These are phyloP conservation scores for Saturnispora bothae DNA, from an alignment of 805 yeast genomes.

Conservation along the genomic window DNA sequence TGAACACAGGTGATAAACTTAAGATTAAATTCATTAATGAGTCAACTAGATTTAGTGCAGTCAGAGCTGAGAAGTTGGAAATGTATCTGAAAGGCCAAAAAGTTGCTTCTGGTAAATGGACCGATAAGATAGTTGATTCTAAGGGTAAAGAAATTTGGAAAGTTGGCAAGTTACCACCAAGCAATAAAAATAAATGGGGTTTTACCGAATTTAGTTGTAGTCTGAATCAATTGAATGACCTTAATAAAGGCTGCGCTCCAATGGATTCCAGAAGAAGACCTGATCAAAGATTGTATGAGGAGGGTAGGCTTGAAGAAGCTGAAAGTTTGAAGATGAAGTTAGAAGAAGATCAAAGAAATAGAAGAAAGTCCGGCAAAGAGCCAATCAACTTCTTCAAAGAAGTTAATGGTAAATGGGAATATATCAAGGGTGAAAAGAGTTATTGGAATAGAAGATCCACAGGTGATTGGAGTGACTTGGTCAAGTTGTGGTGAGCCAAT, in stretches of 20 bases:
- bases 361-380: constrained; percentile 44
- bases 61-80: constrained; percentile 61
- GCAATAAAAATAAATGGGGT: constrained; percentile 63
- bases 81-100: constrained; percentile 31
- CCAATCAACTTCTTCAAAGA: constrained; percentile 54
- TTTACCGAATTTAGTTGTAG: constrained; percentile 76
- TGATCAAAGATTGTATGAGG: constrained; percentile 64
- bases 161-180: constrained; percentile 51
- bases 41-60: constrained; percentile 79
- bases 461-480: constrained; percentile 48
- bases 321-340: constrained; percentile 56
- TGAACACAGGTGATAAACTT: constrained; percentile 56
- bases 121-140: constrained; percentile 45
- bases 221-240: constrained; percentile 63
- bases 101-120: constrained; percentile 70
- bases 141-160: constrained; percentile 51
- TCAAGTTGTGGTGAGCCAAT: constrained; percentile 53
- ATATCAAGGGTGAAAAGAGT: constrained; percentile 45
- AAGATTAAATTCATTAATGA: constrained; percentile 58
- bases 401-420: constrained; percentile 37
- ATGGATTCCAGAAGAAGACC: constrained; percentile 89
- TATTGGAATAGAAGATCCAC: constrained; percentile 74
- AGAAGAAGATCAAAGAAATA: constrained; percentile 76
- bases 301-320: constrained; percentile 60
- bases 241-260: constrained; percentile 68